phyloP scores from a whole-genome alignment of 192 early-diverging fungal genomes.

The Cladochytrium replicatum region DNA sequence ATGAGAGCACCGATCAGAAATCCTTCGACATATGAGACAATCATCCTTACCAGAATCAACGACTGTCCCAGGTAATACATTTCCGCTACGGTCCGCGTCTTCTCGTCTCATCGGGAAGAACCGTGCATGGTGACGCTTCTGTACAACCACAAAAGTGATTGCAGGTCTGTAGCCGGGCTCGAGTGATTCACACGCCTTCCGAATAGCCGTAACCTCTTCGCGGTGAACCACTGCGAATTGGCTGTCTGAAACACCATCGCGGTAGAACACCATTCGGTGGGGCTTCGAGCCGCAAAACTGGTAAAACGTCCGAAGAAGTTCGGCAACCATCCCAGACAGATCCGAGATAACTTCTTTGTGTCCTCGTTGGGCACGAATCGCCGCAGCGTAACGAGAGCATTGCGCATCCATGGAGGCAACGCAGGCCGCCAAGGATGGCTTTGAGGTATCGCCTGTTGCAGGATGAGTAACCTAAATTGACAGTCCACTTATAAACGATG shows the following conservation, averaged over 20 bases:
- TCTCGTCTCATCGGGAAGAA: slow-evolving; percentile 33
- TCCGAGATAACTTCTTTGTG: slow-evolving; percentile 63
- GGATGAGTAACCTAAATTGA: slow-evolving; percentile 11
- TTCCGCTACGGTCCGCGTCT: slow-evolving; percentile 18
- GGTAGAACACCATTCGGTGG: slow-evolving; percentile 70
- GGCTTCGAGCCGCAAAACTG: slow-evolving; percentile 51
- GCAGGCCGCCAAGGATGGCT: slow-evolving; percentile 67
- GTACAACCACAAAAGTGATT: slow-evolving; percentile 54
- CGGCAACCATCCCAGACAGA: slow-evolving; percentile 52
- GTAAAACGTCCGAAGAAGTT: slow-evolving; percentile 55
- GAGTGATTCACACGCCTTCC: slow-evolving; percentile 35
- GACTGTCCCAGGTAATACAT: slow-evolving; percentile 36
- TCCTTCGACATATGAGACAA: slow-evolving; percentile 9
- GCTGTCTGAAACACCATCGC: slow-evolving; percentile 72
- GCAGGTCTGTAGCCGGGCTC: slow-evolving; percentile 49
- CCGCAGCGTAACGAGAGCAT: slow-evolving; percentile 52
- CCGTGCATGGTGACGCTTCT: slow-evolving; percentile 72
- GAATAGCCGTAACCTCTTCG: slow-evolving; percentile 59
- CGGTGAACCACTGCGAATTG: slow-evolving; percentile 59
- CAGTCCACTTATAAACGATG: slow-evolving; percentile 10
- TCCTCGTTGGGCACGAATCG: slow-evolving; percentile 55
- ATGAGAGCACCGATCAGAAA: slow-evolving; percentile 5
- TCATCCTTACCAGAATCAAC: slow-evolving; percentile 22
- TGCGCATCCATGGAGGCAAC: slow-evolving; percentile 58
- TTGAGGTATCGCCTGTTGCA: slow-evolving; percentile 2